Evolutionary conservation across 768 basidiomycete genomes (phyloP).

Genomic region (Gautieria morchelliformis): DNA sequence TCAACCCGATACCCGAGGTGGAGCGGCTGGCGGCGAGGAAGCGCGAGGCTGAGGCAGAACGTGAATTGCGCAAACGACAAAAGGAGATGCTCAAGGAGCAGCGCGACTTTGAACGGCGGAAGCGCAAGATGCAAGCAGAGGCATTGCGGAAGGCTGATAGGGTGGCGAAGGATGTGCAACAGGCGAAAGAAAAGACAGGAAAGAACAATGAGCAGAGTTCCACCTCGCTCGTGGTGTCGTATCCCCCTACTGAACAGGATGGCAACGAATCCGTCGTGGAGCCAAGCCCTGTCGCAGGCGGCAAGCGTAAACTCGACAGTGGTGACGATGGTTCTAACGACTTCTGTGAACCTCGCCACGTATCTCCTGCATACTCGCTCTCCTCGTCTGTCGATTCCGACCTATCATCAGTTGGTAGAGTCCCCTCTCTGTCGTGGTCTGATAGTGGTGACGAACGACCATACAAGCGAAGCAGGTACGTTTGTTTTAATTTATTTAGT

Average conservation of each 20-base stretch:
- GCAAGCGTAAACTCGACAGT: slow-evolving; percentile 1
- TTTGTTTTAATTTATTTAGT: neutral
- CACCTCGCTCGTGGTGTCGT: neutral
- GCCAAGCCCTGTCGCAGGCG: neutral
- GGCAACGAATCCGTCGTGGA: neutral
- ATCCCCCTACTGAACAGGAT: neutral
- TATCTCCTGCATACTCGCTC: slow-evolving; percentile 1
- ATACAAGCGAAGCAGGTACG: slow-evolving; percentile 8
- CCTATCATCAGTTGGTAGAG: neutral
- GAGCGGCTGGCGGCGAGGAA: neutral
- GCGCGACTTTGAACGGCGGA: neutral
- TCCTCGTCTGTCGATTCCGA: neutral
- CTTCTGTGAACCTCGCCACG: neutral
- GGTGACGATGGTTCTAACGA: neutral
- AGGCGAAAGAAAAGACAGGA: too few species aligned
- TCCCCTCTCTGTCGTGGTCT: slow-evolving; percentile 7
- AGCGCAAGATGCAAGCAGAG: slow-evolving; percentile 2
- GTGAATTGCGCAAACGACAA: neutral
- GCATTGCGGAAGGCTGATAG: neutral
- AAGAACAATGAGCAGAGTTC: too few species aligned
- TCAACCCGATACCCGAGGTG: neutral
- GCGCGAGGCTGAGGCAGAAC: neutral
- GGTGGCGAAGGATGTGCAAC: neutral
- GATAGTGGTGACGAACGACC: slow-evolving; percentile 8
- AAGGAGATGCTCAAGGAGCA: neutral